Evolutionary conservation across 306 rosid genomes (phyloP).

Genomic region (Styphnolobium japonicum): DNA sequence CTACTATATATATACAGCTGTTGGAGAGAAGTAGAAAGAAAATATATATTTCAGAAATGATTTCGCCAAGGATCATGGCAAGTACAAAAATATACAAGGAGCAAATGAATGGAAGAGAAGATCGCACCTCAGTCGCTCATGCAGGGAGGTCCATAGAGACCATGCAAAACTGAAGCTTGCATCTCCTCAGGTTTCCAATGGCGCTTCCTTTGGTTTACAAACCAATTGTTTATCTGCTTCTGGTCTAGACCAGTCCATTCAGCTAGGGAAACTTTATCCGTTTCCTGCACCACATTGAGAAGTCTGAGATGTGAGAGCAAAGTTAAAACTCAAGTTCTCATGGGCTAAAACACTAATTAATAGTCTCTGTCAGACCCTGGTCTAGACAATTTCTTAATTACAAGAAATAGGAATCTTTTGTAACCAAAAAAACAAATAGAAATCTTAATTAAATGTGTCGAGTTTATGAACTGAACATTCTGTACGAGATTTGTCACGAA

Average conservation of each 20-base stretch:
- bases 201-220: slow-evolving; percentile 85
- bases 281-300: slow-evolving; percentile 55
- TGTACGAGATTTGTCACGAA: too few species aligned
- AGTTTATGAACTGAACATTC: not conserved
- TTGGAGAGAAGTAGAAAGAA: not conserved
- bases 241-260: slow-evolving; percentile 67
- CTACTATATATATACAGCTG: not conserved
- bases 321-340: not conserved
- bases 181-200: slow-evolving; percentile 79
- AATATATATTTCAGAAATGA: not conserved
- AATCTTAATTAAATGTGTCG: not conserved
- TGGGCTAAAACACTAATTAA: not conserved
- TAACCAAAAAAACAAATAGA: too few species aligned
- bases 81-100: not conserved
- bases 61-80: not conserved
- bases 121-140: not conserved
- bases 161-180: slow-evolving; percentile 47
- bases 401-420: too few species aligned
- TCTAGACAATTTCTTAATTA: too few species aligned
- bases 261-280: slow-evolving; percentile 58
- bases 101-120: not conserved
- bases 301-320: too few species aligned
- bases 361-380: too few species aligned
- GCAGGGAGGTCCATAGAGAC: slow-evolving; percentile 40
- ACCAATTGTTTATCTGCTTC: slow-evolving; percentile 82